Evolutionary conservation across 2,329 filamentous ascomycete species (phyloP).

Genomic region (Arachnomyces sp.): DNA sequence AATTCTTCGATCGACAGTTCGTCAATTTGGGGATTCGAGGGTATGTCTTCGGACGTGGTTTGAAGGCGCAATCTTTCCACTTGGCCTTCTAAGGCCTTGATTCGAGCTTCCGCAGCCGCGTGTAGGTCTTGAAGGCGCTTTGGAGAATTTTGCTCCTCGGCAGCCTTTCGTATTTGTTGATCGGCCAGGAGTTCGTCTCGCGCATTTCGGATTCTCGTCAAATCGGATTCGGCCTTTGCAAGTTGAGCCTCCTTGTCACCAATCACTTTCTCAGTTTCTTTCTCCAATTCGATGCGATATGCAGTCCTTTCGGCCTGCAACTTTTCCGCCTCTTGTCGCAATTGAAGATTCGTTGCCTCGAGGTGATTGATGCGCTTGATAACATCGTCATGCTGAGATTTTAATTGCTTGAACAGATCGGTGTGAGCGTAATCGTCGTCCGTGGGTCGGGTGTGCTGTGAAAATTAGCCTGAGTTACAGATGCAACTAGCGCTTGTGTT

Average conservation of each 20-base stretch:
- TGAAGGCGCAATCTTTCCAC: conserved; percentile 59
- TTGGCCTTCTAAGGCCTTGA: conserved; percentile 73
- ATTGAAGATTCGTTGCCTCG: conserved; percentile 75
- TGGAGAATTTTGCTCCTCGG: conserved; percentile 63
- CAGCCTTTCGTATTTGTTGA: conserved; percentile 66
- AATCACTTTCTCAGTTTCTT: conserved; percentile 64
- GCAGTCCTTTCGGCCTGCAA: conserved; percentile 74
- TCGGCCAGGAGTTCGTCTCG: conserved; percentile 83
- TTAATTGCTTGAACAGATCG: conserved; percentile 87
- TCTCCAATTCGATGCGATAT: conserved; percentile 72
- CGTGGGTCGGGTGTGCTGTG: conserved; percentile 60
- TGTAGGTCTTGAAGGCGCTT: conserved; percentile 73
- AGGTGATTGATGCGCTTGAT: conserved; percentile 87
- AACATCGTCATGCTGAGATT: conserved; percentile 82
- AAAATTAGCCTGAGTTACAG: conserved; percentile 8
- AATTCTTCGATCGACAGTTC: conserved; percentile 62
- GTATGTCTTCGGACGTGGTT: conserved; percentile 41
- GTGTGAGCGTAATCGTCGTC: conserved; percentile 93
- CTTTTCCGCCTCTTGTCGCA: conserved; percentile 78
- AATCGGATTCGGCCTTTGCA: conserved; percentile 69
- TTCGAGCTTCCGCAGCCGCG: conserved; percentile 69
- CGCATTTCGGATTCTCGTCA: conserved; percentile 73
- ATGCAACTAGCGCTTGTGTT: no score
- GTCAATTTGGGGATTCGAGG: conserved; percentile 42
- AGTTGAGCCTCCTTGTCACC: conserved; percentile 76